These are phyloP conservation scores for Neoboletus brunneissimus DNA, from an alignment of 768 basidiomycete species.

Conservation along the genomic window DNA sequence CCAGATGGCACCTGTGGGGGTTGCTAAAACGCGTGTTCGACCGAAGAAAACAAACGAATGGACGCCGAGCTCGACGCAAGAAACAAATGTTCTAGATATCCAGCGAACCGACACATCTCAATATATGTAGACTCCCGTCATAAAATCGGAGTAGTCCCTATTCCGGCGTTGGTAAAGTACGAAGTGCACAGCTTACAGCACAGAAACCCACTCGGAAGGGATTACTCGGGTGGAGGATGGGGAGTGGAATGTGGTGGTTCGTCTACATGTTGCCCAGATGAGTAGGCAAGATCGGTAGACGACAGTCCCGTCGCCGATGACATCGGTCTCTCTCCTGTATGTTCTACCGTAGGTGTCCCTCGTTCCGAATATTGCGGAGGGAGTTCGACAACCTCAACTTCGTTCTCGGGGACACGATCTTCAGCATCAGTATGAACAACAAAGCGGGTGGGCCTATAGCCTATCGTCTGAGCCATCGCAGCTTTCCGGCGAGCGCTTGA, in stretches of 20 bases:
- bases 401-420: slow-evolving; percentile 45
- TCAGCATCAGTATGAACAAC: slow-evolving; percentile 70
- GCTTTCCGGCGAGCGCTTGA: slow-evolving; percentile 53
- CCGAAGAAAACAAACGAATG: slow-evolving; percentile 9
- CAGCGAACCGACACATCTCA: background rate
- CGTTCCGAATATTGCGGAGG: slow-evolving; percentile 70
- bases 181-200: background rate
- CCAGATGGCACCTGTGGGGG: background rate
- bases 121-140: background rate
- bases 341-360: slow-evolving; percentile 24
- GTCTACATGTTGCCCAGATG: slow-evolving; percentile 6
- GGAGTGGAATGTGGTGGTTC: slow-evolving; percentile 1
- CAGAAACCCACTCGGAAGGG: background rate
- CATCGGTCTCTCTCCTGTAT: slow-evolving; percentile 11
- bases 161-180: background rate
- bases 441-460: slow-evolving; percentile 48
- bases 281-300: slow-evolving; percentile 12
- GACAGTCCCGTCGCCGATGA: slow-evolving; percentile 9
- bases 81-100: slow-evolving; percentile 8
- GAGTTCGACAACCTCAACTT: slow-evolving; percentile 63
- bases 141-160: background rate
- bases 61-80: background rate
- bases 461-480: slow-evolving; percentile 45
- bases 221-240: slow-evolving; percentile 14
- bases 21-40: background rate